Conservation (phyloP, 306 rosid species). For the Trifolium fragiferum region DNA sequence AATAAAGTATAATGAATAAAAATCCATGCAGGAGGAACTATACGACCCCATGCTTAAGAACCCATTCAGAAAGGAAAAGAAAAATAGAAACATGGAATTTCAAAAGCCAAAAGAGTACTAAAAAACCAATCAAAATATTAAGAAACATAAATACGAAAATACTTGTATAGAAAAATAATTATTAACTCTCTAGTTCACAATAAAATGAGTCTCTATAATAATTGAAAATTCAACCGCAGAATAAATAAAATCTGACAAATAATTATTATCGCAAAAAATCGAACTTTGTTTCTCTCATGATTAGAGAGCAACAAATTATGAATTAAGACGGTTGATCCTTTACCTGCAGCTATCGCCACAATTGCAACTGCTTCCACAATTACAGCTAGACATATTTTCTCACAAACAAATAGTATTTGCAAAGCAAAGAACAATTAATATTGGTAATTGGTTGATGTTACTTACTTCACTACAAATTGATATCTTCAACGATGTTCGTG, state of each 20-base stretch:
- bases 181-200: too few species aligned
- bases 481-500: background rate
- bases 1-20: background rate
- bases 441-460: background rate
- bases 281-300: too few species aligned
- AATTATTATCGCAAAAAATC: too few species aligned
- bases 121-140: background rate
- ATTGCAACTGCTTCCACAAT: conserved; percentile 55
- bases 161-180: background rate
- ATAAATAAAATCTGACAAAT: background rate
- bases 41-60: background rate
- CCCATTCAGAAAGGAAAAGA: background rate
- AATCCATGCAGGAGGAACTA: too few species aligned
- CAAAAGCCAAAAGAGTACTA: background rate
- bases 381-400: conserved; percentile 63
- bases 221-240: too few species aligned
- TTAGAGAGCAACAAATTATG: background rate
- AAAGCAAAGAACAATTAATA: background rate
- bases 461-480: background rate
- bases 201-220: too few species aligned
- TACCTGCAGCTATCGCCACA: conserved; percentile 63
- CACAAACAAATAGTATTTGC: background rate
- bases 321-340: background rate
- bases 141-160: background rate
- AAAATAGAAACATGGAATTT: background rate